phyloP scores from a whole-genome alignment of 2,329 filamentous ascomycete species.

The Colletotrichum lini region DNA sequence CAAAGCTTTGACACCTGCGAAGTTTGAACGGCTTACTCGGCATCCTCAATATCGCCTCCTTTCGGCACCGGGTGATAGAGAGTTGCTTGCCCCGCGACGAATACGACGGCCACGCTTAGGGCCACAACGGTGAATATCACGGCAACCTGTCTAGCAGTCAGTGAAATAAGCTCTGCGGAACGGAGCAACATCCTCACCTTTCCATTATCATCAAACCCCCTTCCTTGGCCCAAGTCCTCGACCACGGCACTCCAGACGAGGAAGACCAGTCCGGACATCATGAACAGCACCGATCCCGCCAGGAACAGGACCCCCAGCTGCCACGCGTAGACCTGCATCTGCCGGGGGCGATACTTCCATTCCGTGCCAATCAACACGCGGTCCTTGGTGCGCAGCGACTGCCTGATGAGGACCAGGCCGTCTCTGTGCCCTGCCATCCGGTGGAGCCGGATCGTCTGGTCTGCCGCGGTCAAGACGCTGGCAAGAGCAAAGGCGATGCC shows the following conservation, averaged over 20 bases:
- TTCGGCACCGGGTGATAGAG: slow-evolving; percentile 10
- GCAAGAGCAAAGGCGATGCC: slow-evolving; percentile 65
- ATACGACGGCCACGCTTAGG: not conserved
- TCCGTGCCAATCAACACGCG: slow-evolving; percentile 1
- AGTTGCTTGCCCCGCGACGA: not conserved
- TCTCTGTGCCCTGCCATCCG: slow-evolving; percentile 58
- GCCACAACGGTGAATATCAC: slow-evolving; percentile 11
- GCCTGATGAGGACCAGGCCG: slow-evolving; percentile 52
- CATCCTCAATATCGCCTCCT: slow-evolving; percentile 2
- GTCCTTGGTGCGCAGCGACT: slow-evolving; percentile 30
- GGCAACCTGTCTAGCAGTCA: not conserved
- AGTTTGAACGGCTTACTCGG: not conserved
- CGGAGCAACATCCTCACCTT: not conserved
- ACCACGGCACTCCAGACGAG: slow-evolving; percentile 44
- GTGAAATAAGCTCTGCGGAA: not conserved
- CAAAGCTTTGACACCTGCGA: too few relatives aligned
- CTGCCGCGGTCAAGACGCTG: slow-evolving; percentile 60
- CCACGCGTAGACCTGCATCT: slow-evolving; percentile 45
- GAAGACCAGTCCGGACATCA: slow-evolving; percentile 44
- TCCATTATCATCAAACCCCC: slow-evolving; percentile 13
- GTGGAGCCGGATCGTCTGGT: slow-evolving; percentile 59
- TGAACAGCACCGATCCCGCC: slow-evolving; percentile 42
- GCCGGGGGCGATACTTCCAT: slow-evolving; percentile 30
- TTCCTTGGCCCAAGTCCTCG: not conserved
- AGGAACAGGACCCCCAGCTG: slow-evolving; percentile 44